phyloP scores from a whole-genome alignment of 306 rosid genomes.

The Mimosa bimucronata region DNA sequence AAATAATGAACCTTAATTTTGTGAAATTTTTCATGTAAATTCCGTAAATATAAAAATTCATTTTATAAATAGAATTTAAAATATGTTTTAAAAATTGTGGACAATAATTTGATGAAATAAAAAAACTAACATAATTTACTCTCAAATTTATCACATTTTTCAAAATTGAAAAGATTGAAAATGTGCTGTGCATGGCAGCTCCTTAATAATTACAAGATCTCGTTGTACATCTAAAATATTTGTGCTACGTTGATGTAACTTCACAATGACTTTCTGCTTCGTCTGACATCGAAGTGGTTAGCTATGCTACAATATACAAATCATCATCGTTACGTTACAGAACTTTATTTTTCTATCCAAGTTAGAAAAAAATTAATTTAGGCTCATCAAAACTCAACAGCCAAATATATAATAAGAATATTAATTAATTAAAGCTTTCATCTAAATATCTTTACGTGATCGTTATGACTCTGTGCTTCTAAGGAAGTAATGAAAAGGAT shows the following conservation, averaged over 20 bases:
- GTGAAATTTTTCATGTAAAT: not conserved
- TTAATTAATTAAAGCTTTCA: not conserved
- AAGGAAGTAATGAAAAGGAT: not conserved
- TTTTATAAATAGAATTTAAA: too few species aligned
- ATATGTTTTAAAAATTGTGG: not conserved
- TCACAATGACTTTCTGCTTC: slow-evolving; percentile 7
- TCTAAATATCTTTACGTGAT: not conserved
- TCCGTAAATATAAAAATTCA: too few species aligned
- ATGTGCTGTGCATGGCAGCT: not conserved
- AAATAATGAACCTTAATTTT: not conserved
- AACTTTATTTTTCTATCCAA: not conserved
- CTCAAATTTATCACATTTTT: not conserved
- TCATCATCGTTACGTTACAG: not conserved
- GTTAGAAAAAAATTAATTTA: not conserved
- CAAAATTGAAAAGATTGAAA: not conserved
- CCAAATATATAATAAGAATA: not conserved
- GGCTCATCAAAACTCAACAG: not conserved
- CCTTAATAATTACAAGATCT: not conserved
- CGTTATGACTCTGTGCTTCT: not conserved
- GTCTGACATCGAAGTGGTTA: not conserved
- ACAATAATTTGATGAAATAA: too few species aligned
- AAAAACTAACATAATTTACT: not conserved
- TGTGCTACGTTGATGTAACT: slow-evolving; percentile 19
- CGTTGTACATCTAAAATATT: not conserved
- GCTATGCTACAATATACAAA: not conserved